Evolutionary conservation across 1,284 basidiomycete genomes (phyloP).

Genomic region (Sphagnurus paluster): DNA sequence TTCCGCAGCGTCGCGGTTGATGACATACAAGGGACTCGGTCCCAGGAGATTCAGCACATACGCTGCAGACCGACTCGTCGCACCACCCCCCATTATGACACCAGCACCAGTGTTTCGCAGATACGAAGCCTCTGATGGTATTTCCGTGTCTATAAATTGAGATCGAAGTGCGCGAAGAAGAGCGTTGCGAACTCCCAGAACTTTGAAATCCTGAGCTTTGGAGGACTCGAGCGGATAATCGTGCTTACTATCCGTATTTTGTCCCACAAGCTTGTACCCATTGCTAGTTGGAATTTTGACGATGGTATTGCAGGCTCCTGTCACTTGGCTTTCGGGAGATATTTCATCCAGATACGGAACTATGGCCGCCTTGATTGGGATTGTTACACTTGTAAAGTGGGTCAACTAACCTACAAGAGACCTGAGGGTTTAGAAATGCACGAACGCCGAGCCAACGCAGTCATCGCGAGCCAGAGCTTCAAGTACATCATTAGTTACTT

Average conservation of each 20-base stretch:
- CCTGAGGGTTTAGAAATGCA: conserved; percentile 1
- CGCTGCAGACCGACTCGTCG: conserved; percentile 34
- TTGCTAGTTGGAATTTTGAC: conserved; percentile 26
- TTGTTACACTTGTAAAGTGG: conserved; percentile 27
- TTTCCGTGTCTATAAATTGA: conserved; percentile 19
- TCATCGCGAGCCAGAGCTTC: conserved; percentile 25
- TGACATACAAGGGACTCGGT: conserved; percentile 31
- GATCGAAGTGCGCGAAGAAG: conserved; percentile 25
- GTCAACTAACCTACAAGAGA: background rate
- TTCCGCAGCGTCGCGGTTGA: conserved; percentile 45
- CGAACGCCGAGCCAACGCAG: conserved; percentile 32
- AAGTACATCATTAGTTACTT: conserved; percentile 31
- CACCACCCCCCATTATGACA: conserved; percentile 35
- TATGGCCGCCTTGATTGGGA: conserved; percentile 33
- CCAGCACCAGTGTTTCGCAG: conserved; percentile 17
- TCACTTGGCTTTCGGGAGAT: conserved; percentile 27
- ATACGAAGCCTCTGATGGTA: conserved; percentile 21
- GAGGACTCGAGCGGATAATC: background rate
- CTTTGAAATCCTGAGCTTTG: conserved; percentile 12
- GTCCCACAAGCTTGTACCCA: conserved; percentile 30
- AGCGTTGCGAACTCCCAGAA: conserved; percentile 35
- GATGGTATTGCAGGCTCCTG: conserved; percentile 35
- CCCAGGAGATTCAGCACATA: conserved; percentile 33
- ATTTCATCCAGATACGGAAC: conserved; percentile 31
- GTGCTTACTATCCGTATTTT: conserved; percentile 34